Base-by-base conservation (phyloP, 1,284 basidiomycete genomes). In the Mycosarcoma maydis region DNA sequence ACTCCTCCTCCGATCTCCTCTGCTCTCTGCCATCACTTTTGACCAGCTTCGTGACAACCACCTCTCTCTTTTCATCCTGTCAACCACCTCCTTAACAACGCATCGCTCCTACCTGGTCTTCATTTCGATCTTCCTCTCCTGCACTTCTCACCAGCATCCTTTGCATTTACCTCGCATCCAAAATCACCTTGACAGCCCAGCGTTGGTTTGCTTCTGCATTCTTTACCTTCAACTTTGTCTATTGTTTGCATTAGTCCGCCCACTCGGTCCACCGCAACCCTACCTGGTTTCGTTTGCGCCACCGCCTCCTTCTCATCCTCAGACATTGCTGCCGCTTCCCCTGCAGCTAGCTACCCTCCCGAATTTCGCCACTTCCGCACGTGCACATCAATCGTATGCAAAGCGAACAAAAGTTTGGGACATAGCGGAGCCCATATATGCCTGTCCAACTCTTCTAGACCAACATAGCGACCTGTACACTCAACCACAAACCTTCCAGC, bases 71-170 rank as follows among this genome's bases (percentile, higher is more conserved):
- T 34, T 34, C 32, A 34, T 6, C 32, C n/a, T 34, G 11, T 11
- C 13, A 11, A 34, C 16, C 32, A n/a, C 13, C 11, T 34, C 32
- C 38, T 24, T 24, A 13, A 39, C 38, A 23, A 39, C 38, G 38
- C 22, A 4, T 39, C 13, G 16, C 32, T 6, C n/a, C 32, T 45
- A 40, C 39, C 46, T 32, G 19, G 23, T 32, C 40, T 51, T 58
- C 55, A 45, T 51, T 58, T 58, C 54, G 29, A 40, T 16, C 42
- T 39, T 53, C 49, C 42, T 43, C 42, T 53, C 39, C 23, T 20
- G 29, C 23, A 20, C 22, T 30, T 26, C 48, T 23, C 20, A 16
- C 11, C 16, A 11, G 16, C 10, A 34, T 34, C 11, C 2, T 34
- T 6, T 16, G 10, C 32, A 30, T 30, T 14, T 30, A 8, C 9